Evolutionary conservation across 139 green algal species (phyloP).

Genomic region (Zygnema circumcarinatum): DNA sequence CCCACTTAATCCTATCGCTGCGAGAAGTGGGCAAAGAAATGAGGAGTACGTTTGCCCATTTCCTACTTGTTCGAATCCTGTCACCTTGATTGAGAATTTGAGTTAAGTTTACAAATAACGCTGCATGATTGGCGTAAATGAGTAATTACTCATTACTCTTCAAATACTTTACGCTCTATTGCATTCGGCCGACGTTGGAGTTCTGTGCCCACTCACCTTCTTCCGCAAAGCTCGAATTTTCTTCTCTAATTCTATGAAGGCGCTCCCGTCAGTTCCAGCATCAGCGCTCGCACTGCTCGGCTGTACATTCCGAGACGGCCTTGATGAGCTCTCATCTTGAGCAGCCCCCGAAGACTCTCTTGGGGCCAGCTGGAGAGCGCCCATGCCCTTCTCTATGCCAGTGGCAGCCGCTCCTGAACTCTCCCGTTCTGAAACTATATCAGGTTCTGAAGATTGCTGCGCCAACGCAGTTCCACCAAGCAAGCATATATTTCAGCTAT

Average conservation of each 20-base stretch:
- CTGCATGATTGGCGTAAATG: no score
- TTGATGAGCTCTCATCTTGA: not conserved
- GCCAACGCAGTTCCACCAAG: slow-evolving; percentile 4
- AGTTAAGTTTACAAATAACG: no score
- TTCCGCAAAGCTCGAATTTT: slow-evolving; percentile 37
- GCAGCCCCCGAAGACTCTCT: not conserved
- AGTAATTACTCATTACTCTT: no score
- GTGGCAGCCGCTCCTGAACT: not conserved
- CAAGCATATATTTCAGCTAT: not conserved
- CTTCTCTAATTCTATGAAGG: slow-evolving; percentile 9
- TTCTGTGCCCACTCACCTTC: no score
- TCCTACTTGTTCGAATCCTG: no score
- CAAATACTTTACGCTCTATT: no score
- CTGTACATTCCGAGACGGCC: not conserved
- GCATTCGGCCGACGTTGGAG: no score
- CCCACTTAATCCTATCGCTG: no score
- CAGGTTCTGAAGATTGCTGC: no score
- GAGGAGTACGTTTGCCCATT: no score
- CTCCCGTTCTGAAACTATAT: slow-evolving; percentile 1
- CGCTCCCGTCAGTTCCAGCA: not conserved
- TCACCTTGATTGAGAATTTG: no score
- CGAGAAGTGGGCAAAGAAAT: no score
- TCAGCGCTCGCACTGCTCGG: not conserved
- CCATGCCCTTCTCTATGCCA: not conserved
- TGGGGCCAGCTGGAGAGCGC: not conserved